A percentile compares a stretch with the other conserved stretches of the same genome.
These are phyloP conservation scores for Diaporthe destruens DNA, from an alignment of 2,329 filamentous ascomycete genomes.

Conservation along the genomic window DNA sequence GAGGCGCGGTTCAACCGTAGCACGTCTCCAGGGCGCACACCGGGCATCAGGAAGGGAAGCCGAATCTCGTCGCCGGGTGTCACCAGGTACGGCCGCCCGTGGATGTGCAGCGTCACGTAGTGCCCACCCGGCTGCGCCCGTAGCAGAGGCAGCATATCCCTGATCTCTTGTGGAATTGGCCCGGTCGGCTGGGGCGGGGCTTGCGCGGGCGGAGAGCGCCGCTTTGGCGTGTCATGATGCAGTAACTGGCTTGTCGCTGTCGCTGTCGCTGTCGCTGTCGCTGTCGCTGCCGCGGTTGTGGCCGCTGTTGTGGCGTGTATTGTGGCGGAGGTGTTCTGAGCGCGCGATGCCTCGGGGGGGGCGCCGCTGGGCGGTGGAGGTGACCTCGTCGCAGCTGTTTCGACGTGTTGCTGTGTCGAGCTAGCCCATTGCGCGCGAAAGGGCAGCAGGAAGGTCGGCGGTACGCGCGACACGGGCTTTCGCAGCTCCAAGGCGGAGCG, in stretches of 20 bases:
- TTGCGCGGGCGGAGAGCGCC: conserved; percentile 65
- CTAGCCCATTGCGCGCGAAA: conserved; percentile 63
- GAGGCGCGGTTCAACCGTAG: conserved; percentile 89
- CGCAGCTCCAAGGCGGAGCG: conserved; percentile 74
- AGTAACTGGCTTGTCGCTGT: not conserved
- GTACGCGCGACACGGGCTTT: conserved; percentile 58
- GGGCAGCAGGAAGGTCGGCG: conserved; percentile 65
- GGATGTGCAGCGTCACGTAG: conserved; percentile 85
- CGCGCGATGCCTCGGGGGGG: conserved; percentile 16
- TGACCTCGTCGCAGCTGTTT: conserved; percentile 48
- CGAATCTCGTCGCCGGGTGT: conserved; percentile 81
- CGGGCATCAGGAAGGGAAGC: conserved; percentile 83
- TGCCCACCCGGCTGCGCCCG: conserved; percentile 75
- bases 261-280: not conserved
- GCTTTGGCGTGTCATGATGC: conserved; percentile 54
- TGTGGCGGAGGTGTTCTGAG: conserved; percentile 30
- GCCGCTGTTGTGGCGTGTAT: conserved; percentile 23
- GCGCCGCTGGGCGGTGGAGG: conserved; percentile 37
- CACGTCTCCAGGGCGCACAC: conserved; percentile 83
- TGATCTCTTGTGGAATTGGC: conserved; percentile 67
- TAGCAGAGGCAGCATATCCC: conserved; percentile 76
- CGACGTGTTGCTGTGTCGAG: conserved; percentile 63
- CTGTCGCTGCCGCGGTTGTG: not conserved
- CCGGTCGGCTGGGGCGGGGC: conserved; percentile 49
- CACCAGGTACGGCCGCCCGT: conserved; percentile 83